These are phyloP conservation scores for Gardenia jasminoides DNA, from an alignment of 257 asterid species.

Conservation along the genomic window DNA sequence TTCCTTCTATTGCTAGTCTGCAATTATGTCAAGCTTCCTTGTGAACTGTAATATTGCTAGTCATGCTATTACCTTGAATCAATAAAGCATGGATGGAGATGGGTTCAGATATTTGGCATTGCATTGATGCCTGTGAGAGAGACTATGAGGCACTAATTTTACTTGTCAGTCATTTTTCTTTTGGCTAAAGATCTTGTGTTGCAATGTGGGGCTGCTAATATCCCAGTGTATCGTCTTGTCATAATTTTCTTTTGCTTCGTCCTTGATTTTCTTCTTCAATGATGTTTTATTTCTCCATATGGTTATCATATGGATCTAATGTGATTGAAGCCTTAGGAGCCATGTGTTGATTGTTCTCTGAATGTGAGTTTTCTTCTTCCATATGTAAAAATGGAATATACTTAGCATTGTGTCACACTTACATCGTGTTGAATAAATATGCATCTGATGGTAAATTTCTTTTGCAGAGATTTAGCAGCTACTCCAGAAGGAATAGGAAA, in stretches of 20 bases:
- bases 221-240: background rate
- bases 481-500: conserved; percentile 50
- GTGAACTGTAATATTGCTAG: background rate
- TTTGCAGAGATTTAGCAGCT: conserved; percentile 51
- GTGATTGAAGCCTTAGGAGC: background rate
- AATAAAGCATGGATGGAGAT: background rate
- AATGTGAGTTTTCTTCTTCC: too few species aligned
- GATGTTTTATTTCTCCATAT: background rate
- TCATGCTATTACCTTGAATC: background rate
- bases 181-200: background rate
- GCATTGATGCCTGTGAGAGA: background rate
- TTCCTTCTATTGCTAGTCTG: background rate
- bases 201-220: background rate
- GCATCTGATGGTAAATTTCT: background rate
- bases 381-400: too few species aligned
- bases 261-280: background rate
- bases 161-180: background rate
- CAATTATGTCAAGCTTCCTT: background rate
- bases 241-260: background rate
- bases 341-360: too few species aligned
- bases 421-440: background rate
- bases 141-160: background rate
- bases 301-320: background rate
- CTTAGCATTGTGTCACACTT: background rate
- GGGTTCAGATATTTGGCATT: background rate